Evolutionary conservation across 1,139 yeast genomes (phyloP).

Genomic region (Taphrina communis): DNA sequence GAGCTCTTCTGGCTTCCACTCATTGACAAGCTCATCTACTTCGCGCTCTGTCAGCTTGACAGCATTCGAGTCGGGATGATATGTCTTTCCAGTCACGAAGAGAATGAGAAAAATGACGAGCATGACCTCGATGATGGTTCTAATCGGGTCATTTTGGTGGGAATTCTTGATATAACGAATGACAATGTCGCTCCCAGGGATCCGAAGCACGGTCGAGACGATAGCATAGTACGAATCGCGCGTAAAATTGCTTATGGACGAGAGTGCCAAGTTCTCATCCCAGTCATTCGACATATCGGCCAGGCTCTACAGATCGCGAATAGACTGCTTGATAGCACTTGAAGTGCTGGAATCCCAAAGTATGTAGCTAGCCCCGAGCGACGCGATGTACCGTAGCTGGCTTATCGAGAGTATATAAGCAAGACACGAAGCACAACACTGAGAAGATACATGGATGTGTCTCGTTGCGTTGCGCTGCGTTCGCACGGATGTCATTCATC

Average conservation of each 20-base stretch:
- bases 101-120: slow-evolving; percentile 82
- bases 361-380: too few relatives aligned
- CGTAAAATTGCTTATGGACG: slow-evolving; percentile 28
- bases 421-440: too few relatives aligned
- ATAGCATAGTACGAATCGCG: slow-evolving; percentile 31
- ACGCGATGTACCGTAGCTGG: too few relatives aligned
- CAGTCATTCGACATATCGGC: slow-evolving; percentile 16
- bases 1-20: slow-evolving; percentile 90
- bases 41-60: slow-evolving; percentile 69
- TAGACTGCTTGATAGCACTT: too few relatives aligned
- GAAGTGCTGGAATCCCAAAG: too few relatives aligned
- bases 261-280: slow-evolving; percentile 37
- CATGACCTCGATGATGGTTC: slow-evolving; percentile 80
- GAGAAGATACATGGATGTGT: too few relatives aligned
- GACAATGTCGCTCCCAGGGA: slow-evolving; percentile 84
- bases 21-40: slow-evolving; percentile 80
- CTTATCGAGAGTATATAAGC: too few relatives aligned
- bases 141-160: slow-evolving; percentile 89
- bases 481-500: slow-evolving; percentile 2
- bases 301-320: neutral
- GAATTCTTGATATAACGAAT: slow-evolving; percentile 83
- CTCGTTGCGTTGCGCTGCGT: too few relatives aligned
- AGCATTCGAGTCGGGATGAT: slow-evolving; percentile 74
- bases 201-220: slow-evolving; percentile 32
- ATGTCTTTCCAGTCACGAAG: slow-evolving; percentile 81